These are phyloP conservation scores for Cercospora sojina DNA, from an alignment of 2,329 filamentous ascomycete genomes.

Conservation along the genomic window DNA sequence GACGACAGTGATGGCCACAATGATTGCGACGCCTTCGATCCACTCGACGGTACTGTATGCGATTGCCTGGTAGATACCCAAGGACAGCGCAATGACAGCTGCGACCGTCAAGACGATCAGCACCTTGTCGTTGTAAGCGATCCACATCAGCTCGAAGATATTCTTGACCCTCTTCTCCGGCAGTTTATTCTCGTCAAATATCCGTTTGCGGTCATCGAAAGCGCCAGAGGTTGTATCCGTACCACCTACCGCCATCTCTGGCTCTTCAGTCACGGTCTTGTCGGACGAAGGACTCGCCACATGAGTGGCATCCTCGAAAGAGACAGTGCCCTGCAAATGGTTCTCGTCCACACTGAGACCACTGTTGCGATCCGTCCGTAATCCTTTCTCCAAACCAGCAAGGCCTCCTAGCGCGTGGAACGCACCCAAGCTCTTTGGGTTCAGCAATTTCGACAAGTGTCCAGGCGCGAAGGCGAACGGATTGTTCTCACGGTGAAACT, in stretches of 20 bases:
- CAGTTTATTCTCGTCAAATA: conserved; percentile 69
- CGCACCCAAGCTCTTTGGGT: conserved; percentile 73
- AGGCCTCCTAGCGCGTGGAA: conserved; percentile 75
- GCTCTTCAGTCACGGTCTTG: conserved; percentile 29
- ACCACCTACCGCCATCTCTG: conserved; percentile 23
- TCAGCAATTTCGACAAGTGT: conserved; percentile 76
- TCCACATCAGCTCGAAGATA: conserved; percentile 71
- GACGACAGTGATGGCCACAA: conserved; percentile 73
- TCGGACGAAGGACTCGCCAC: conserved; percentile 33
- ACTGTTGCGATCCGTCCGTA: conserved; percentile 62
- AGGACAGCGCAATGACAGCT: conserved; percentile 69
- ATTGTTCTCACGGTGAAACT: conserved; percentile 74
- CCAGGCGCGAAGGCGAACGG: conserved; percentile 82
- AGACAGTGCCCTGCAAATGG: conserved; percentile 61
- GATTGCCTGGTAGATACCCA: conserved; percentile 66
- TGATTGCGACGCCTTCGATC: conserved; percentile 79
- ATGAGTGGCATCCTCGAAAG: conserved; percentile 62
- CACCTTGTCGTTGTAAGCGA: conserved; percentile 80
- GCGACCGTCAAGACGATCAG: conserved; percentile 69
- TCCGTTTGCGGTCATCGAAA: conserved; percentile 64
- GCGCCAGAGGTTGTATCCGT: conserved; percentile 32
- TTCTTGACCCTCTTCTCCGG: conserved; percentile 69
- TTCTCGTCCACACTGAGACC: conserved; percentile 72
- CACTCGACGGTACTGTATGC: conserved; percentile 67
- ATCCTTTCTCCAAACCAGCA: conserved; percentile 68